Percentiles rank a stretch among this genome's conserved stretches.
Conservation (phyloP, 352 stramenopile genomes). For the Phytopythium helicoides region DNA sequence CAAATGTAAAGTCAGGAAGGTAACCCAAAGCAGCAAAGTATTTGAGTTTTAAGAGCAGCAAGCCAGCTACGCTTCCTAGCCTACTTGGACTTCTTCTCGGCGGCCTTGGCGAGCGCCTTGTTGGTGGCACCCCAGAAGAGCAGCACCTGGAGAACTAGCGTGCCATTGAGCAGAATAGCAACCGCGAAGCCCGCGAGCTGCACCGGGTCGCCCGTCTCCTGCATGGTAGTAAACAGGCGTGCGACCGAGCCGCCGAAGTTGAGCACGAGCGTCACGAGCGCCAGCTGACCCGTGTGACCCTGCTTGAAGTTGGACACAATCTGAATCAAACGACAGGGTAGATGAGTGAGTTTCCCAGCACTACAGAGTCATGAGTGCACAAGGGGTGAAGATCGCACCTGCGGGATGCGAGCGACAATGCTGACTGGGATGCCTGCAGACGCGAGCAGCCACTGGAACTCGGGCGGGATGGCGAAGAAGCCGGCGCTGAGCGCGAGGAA, state of each 20-base stretch:
- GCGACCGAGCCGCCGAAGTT: slow-evolving; percentile 81
- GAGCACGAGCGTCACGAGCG: slow-evolving; percentile 81
- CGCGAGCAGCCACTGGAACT: slow-evolving; percentile 74
- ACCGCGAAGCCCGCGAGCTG: slow-evolving; percentile 70
- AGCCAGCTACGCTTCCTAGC: background rate
- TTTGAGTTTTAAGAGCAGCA: too few species aligned
- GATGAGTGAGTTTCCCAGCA: background rate
- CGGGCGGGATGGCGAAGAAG: slow-evolving; percentile 64
- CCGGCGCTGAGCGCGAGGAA: slow-evolving; percentile 46
- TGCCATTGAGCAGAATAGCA: slow-evolving; percentile 71
- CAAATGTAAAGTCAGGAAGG: too few species aligned
- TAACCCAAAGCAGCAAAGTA: too few species aligned
- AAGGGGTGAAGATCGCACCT: slow-evolving; percentile 37
- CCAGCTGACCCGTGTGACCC: slow-evolving; percentile 86
- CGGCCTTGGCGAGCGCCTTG: slow-evolving; percentile 50
- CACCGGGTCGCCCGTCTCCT: slow-evolving; percentile 81
- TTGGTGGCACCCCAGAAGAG: slow-evolving; percentile 83
- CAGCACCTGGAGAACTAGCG: slow-evolving; percentile 76
- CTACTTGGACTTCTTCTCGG: slow-evolving; percentile 77
- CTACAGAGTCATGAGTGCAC: too few species aligned
- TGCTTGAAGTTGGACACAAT: slow-evolving; percentile 89
- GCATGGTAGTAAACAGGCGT: slow-evolving; percentile 85
- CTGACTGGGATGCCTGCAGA: slow-evolving; percentile 75
- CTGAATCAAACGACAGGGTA: slow-evolving; percentile 20
- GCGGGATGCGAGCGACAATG: slow-evolving; percentile 76